phyloP scores from a whole-genome alignment of 306 rosid genomes.

The Begonia fuchsioides region DNA sequence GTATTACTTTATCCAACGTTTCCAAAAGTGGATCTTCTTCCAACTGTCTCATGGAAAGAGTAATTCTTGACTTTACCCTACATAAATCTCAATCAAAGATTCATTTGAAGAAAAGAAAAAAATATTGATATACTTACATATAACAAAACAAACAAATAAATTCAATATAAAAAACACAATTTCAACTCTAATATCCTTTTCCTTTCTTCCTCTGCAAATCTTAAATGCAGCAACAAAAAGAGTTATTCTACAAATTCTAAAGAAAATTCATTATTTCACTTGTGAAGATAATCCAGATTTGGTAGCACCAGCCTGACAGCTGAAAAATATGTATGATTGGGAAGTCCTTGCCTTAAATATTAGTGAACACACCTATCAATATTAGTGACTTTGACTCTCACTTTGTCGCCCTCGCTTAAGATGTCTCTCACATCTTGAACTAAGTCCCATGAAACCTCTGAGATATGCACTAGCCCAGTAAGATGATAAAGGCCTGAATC shows the following conservation, averaged over 20 bases:
- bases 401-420: slow-evolving; percentile 48
- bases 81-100: slow-evolving; percentile 3
- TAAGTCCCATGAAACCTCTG: slow-evolving; percentile 96
- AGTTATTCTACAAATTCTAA: too few species aligned
- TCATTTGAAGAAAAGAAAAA: background rate
- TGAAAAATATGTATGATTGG: too few species aligned
- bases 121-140: too few species aligned
- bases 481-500: slow-evolving; percentile 81
- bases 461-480: slow-evolving; percentile 77
- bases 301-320: too few species aligned
- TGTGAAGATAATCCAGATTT: too few species aligned
- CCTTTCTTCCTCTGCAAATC: too few species aligned
- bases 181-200: too few species aligned
- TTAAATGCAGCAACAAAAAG: too few species aligned
- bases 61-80: slow-evolving; percentile 39
- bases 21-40: slow-evolving; percentile 96
- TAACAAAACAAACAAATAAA: too few species aligned
- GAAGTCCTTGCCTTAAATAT: background rate
- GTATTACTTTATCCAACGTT: slow-evolving; percentile 91
- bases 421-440: slow-evolving; percentile 75
- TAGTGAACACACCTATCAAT: slow-evolving; percentile 44
- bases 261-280: too few species aligned
- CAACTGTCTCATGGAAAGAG: slow-evolving; percentile 64
- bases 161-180: too few species aligned
- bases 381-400: slow-evolving; percentile 50